phyloP scores from a whole-genome alignment of 768 basidiomycete species.

The Naganishia randhawae region DNA sequence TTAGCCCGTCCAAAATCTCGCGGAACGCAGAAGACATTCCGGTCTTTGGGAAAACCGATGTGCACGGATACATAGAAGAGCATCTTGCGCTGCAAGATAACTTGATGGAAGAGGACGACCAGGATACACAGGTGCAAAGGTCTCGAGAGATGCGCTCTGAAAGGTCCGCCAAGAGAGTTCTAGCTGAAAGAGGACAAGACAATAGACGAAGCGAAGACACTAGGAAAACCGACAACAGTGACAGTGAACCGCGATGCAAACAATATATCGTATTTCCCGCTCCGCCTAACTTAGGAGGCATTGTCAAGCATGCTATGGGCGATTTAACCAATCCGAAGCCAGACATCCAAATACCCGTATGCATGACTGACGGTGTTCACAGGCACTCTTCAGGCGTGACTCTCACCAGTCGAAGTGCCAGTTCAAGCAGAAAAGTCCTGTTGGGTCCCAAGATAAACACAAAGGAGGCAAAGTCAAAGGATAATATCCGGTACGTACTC shows the following conservation, averaged over 20 bases:
- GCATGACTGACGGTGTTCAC: background rate
- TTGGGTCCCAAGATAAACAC: background rate
- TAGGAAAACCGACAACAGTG: background rate
- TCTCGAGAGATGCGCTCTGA: constrained; percentile 5
- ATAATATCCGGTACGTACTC: background rate
- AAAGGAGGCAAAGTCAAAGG: background rate
- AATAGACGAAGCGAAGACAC: background rate
- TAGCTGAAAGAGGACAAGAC: background rate
- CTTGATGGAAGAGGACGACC: constrained; percentile 5
- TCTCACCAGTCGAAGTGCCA: background rate
- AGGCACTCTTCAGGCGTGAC: background rate
- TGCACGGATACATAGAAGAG: background rate
- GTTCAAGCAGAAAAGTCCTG: background rate
- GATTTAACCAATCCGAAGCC: background rate
- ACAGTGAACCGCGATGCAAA: background rate
- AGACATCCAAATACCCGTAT: background rate
- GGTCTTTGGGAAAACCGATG: constrained; percentile 3
- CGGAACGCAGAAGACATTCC: background rate
- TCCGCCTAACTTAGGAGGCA: background rate
- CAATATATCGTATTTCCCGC: background rate
- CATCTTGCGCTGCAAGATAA: background rate
- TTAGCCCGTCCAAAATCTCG: background rate
- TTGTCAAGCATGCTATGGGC: background rate
- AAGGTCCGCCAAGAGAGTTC: background rate
- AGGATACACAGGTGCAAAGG: constrained; percentile 17